Percentiles rank a stretch among this genome's conserved stretches.
These are phyloP conservation scores for Salix viminalis DNA, from an alignment of 345 rosid species.

Conservation along the genomic window DNA sequence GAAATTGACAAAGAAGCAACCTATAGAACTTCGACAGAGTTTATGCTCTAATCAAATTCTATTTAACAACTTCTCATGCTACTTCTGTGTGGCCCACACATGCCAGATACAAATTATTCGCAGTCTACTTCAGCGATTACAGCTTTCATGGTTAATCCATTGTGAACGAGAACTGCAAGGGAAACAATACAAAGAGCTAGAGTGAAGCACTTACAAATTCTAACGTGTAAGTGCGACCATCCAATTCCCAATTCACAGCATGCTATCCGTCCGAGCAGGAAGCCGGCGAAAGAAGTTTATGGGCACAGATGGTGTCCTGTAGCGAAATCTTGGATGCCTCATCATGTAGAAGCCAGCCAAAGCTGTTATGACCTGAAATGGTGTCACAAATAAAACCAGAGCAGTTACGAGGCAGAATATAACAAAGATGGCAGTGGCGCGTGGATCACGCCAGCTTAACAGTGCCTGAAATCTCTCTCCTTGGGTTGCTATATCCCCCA, in stretches of 20 bases:
- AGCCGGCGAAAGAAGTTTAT: slow-evolving; percentile 33
- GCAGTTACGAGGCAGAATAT: slow-evolving; percentile 27
- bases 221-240: background rate
- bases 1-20: background rate
- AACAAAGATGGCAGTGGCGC: slow-evolving; percentile 26
- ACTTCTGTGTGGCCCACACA: background rate
- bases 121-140: background rate
- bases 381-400: slow-evolving; percentile 29
- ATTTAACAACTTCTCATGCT: background rate
- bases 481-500: slow-evolving; percentile 37
- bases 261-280: slow-evolving; percentile 29
- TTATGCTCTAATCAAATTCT: background rate
- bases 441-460: slow-evolving; percentile 32
- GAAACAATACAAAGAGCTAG: background rate
- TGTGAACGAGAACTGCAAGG: background rate
- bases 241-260: slow-evolving; percentile 16
- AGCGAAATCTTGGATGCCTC: slow-evolving; percentile 37
- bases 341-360: slow-evolving; percentile 27
- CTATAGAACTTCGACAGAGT: background rate
- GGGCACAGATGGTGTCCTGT: slow-evolving; percentile 27
- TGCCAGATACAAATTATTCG: slow-evolving; percentile 5
- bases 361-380: slow-evolving; percentile 32
- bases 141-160: slow-evolving; percentile 1
- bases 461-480: slow-evolving; percentile 34
- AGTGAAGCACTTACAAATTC: slow-evolving; percentile 4